These are phyloP conservation scores for Ceratobasidium sp. DNA, from an alignment of 1,284 basidiomycete genomes.

Conservation along the genomic window DNA sequence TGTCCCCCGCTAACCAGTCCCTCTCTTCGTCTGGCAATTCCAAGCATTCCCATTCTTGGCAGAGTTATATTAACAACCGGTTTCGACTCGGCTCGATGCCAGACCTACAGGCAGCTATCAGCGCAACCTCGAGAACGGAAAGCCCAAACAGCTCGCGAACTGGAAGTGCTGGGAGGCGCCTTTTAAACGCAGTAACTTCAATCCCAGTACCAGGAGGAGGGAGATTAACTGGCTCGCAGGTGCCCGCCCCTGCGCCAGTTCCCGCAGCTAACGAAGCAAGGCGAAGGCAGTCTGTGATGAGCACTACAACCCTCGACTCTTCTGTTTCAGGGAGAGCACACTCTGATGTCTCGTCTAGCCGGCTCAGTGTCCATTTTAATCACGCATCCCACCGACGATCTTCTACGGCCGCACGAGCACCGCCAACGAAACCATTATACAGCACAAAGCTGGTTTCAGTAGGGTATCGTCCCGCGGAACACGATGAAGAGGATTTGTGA, in stretches of 20 bases:
- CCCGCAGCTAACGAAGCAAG: constrained; percentile 6
- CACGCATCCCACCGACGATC: constrained; percentile 24
- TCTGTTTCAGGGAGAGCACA: constrained; percentile 41
- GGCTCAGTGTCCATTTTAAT: constrained; percentile 35
- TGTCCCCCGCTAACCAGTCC: constrained; percentile 32
- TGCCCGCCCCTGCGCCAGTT: background rate
- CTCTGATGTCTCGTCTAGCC: constrained; percentile 37
- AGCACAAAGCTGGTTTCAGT: constrained; percentile 45
- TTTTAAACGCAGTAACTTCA: constrained; percentile 22
- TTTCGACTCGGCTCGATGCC: constrained; percentile 41
- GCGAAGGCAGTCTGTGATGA: constrained; percentile 41
- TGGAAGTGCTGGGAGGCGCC: constrained; percentile 36
- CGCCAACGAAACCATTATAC: constrained; percentile 20
- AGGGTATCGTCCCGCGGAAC: constrained; percentile 39
- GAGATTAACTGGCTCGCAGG: constrained; percentile 1
- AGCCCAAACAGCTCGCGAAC: constrained; percentile 25
- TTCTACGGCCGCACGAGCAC: constrained; percentile 28
- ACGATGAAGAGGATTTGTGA: constrained; percentile 46
- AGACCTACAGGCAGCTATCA: constrained; percentile 38
- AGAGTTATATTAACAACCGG: constrained; percentile 40
- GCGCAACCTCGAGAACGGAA: constrained; percentile 13
- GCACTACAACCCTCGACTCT: constrained; percentile 27
- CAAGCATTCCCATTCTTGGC: constrained; percentile 44
- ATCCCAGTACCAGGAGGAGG: constrained; percentile 31
- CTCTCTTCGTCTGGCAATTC: constrained; percentile 42